These are phyloP conservation scores for Capsaspora owczarzaki DNA, from an alignment of 78 protist genomes.

Conservation along the genomic window DNA sequence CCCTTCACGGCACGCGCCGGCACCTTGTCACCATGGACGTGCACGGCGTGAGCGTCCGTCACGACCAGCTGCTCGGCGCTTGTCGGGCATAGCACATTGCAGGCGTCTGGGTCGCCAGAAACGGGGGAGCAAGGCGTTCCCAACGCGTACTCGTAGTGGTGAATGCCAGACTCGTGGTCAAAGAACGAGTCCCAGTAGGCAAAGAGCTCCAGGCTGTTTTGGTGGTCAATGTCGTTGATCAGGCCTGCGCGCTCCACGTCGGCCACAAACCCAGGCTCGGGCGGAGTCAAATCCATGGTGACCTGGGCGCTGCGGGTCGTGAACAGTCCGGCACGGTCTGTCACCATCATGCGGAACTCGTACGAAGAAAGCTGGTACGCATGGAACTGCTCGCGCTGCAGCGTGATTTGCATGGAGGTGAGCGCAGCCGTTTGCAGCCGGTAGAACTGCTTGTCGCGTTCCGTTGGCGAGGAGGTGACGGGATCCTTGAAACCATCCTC, in stretches of 20 bases:
- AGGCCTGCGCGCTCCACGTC: neutral
- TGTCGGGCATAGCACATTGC: too few relatives aligned
- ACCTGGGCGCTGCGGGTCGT: neutral
- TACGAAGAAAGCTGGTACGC: neutral
- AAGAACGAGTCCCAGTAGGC: neutral
- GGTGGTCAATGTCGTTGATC: neutral
- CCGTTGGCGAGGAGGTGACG: neutral
- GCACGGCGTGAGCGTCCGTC: neutral
- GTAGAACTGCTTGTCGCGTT: neutral
- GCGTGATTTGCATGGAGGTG: neutral
- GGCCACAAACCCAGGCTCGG: constrained; percentile 3
- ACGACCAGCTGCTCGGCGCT: too few relatives aligned
- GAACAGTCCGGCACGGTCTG: neutral
- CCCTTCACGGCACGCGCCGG: neutral
- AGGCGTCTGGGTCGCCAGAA: too few relatives aligned
- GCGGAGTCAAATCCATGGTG: neutral
- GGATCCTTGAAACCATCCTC: neutral
- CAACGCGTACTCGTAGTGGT: neutral
- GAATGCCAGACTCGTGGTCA: neutral
- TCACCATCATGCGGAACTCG: neutral
- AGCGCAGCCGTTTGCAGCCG: neutral
- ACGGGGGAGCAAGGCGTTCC: neutral
- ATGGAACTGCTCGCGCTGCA: neutral
- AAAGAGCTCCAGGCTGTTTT: neutral
- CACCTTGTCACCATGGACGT: neutral